Conservation (phyloP, 2,329 filamentous ascomycete species). For the Parascedosporium putredinis region DNA sequence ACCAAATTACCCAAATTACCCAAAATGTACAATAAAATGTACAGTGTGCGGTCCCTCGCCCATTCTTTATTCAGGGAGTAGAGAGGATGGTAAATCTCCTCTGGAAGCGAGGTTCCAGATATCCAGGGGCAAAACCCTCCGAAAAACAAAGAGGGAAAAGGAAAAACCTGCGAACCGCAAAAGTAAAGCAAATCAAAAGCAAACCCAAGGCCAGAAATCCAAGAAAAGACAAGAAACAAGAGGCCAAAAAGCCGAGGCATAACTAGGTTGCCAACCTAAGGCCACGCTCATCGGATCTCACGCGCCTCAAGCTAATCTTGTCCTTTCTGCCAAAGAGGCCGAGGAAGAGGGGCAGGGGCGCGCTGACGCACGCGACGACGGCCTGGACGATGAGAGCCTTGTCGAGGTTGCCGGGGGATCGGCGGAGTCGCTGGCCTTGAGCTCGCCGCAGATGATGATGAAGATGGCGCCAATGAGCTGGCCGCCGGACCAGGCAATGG, state of each 20-base stretch:
- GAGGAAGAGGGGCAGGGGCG: slow-evolving; percentile 58
- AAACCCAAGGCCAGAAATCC: not conserved
- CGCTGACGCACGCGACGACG: slow-evolving; percentile 52
- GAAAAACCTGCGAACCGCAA: no score
- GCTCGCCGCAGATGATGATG: slow-evolving; percentile 69
- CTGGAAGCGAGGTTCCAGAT: no score
- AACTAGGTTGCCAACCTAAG: no score
- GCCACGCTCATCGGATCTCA: slow-evolving; percentile 30
- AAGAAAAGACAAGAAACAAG: not conserved
- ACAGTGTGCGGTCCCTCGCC: no score
- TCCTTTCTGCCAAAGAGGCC: slow-evolving; percentile 57
- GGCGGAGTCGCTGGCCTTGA: slow-evolving; percentile 44
- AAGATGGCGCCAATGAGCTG: slow-evolving; percentile 80
- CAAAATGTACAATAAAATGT: no score
- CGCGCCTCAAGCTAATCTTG: slow-evolving; percentile 30
- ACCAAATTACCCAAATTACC: no score
- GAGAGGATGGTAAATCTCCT: no score
- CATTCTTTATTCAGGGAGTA: no score
- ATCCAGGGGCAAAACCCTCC: no score
- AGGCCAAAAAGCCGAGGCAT: slow-evolving; percentile 11
- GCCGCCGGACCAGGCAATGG: slow-evolving; percentile 75
- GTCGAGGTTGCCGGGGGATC: slow-evolving; percentile 62
- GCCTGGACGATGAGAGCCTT: slow-evolving; percentile 69
- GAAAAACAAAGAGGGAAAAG: no score
- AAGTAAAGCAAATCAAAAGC: no score